A percentile compares a stretch with the other conserved stretches of the same genome.
These are phyloP conservation scores for Cryptosporidium viatorum DNA, from an alignment of 169 alveolate genomes.

Conservation along the genomic window DNA sequence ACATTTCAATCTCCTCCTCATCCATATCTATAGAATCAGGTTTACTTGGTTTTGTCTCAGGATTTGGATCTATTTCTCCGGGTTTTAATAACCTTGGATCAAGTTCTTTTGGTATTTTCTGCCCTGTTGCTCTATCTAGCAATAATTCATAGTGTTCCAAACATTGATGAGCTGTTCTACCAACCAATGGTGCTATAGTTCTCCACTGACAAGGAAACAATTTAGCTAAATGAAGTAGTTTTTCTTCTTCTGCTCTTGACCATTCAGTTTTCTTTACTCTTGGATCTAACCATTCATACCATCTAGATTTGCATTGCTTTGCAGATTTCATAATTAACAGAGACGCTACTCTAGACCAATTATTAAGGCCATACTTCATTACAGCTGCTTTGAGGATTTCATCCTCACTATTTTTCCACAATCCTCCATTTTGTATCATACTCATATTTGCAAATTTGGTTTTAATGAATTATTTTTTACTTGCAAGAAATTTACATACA, in stretches of 20 bases:
- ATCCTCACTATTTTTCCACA: conserved; percentile 99
- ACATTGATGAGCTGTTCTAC: conserved; percentile 99
- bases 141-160: conserved; percentile 98
- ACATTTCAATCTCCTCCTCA: conserved; percentile 99
- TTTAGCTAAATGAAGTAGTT: conserved; percentile 97
- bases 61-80: conserved; percentile 99
- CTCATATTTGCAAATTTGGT: conserved; percentile 87
- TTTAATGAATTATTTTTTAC: background rate
- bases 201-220: conserved; percentile 99
- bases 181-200: conserved; percentile 99
- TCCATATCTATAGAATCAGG: conserved; percentile 98
- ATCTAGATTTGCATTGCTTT: conserved; percentile 98
- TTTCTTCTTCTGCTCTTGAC: conserved; percentile 99
- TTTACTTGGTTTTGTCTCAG: conserved; percentile 99
- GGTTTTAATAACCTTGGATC: conserved; percentile 97
- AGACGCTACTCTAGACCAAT: conserved; percentile 99
- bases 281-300: conserved; percentile 96
- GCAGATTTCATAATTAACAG: conserved; percentile 98
- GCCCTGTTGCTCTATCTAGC: conserved; percentile 97
- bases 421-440: conserved; percentile 97
- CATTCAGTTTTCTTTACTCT: conserved; percentile 99
- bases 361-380: conserved; percentile 99
- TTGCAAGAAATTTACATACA: background rate
- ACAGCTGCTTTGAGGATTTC: conserved; percentile 99
- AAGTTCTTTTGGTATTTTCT: conserved; percentile 84